These are phyloP conservation scores for Globisporangium nunn DNA, from an alignment of 352 stramenopile species.

Conservation along the genomic window DNA sequence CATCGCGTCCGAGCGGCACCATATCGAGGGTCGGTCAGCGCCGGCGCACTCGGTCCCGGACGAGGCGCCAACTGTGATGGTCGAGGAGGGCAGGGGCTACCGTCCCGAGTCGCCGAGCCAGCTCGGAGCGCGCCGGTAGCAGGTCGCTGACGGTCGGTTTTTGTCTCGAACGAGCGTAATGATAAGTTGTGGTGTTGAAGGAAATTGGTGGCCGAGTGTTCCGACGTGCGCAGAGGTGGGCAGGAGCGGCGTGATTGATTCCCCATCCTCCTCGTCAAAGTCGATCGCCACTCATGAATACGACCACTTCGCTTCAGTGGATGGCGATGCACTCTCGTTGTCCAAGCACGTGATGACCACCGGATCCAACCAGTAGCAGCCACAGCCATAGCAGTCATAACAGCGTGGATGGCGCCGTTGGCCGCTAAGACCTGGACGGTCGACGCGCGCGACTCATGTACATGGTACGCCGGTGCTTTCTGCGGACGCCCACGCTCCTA, in stretches of 20 bases:
- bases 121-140: slow-evolving; percentile 6
- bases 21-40: slow-evolving; percentile 11
- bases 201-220: no score
- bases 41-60: slow-evolving; percentile 6
- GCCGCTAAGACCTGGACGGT: slow-evolving; percentile 3
- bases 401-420: neutral
- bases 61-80: slow-evolving; percentile 5
- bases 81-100: slow-evolving; percentile 21
- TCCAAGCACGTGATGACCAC: neutral
- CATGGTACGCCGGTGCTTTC: slow-evolving; percentile 13
- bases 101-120: slow-evolving; percentile 18
- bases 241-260: no score
- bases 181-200: no score
- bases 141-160: neutral
- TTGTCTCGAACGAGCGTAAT: neutral
- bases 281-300: no score
- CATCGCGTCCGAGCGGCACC: slow-evolving; percentile 32
- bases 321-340: neutral
- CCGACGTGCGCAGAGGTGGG: no score
- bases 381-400: neutral
- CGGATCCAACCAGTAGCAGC: neutral
- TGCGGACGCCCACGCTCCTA: slow-evolving; percentile 19
- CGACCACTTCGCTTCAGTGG: no score
- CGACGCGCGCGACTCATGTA: slow-evolving; percentile 14
- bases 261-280: no score